phyloP scores from a whole-genome alignment of 805 yeast genomes.

The Metschnikowia cubensis region DNA sequence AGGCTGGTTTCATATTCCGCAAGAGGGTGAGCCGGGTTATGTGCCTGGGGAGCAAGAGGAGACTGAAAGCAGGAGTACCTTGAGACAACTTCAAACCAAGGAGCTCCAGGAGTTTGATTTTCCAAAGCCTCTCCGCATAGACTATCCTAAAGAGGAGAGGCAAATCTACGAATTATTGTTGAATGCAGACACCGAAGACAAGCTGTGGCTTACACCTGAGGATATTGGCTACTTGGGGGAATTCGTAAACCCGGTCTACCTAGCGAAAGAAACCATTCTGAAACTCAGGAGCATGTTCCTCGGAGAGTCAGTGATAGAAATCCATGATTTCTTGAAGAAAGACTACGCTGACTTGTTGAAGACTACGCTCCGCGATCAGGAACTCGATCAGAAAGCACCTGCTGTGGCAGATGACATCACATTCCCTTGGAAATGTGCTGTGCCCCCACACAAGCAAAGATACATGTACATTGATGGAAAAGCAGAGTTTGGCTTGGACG shows the following conservation, averaged over 20 bases:
- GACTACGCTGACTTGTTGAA: constrained; percentile 48
- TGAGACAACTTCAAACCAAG: constrained; percentile 74
- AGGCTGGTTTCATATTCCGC: constrained; percentile 99
- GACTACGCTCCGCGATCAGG: constrained; percentile 49
- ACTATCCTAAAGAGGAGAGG: constrained; percentile 38
- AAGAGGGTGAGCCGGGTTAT: constrained; percentile 83
- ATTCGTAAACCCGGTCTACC: constrained; percentile 54
- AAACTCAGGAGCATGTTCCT: constrained; percentile 50
- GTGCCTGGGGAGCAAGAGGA: constrained; percentile 78
- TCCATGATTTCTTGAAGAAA: constrained; percentile 57
- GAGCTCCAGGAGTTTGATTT: constrained; percentile 76
- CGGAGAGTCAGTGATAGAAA: constrained; percentile 66
- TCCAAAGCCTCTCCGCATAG: constrained; percentile 59
- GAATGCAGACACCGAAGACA: constrained; percentile 6
- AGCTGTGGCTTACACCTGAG: constrained; percentile 16
- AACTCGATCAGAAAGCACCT: constrained; percentile 62
- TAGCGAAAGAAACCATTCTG: constrained; percentile 26
- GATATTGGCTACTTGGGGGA: constrained; percentile 50
- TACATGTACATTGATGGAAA: constrained; percentile 77
- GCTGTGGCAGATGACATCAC: constrained; percentile 47
- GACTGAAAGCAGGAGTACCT: constrained; percentile 69
- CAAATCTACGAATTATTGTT: constrained; percentile 23
- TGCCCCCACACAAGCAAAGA: constrained; percentile 92
- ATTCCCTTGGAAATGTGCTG: constrained; percentile 84
- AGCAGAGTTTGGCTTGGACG: constrained; percentile 31